A percentile compares a stretch with the other conserved stretches of the same genome.
phyloP scores from a whole-genome alignment of 257 asterid species.

The Ocimum tenuiflorum region DNA sequence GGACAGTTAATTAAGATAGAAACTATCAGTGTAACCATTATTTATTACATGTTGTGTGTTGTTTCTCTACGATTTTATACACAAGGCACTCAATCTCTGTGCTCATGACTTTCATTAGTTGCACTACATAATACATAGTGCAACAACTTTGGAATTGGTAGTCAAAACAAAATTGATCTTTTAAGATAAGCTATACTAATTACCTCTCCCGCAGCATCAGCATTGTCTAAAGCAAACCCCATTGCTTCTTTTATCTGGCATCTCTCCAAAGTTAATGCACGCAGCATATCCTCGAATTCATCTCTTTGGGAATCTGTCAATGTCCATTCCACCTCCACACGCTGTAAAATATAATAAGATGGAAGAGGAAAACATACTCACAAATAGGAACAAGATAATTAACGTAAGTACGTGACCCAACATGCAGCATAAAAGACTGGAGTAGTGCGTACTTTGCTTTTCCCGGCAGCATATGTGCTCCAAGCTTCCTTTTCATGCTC shows the following conservation, averaged over 20 bases:
- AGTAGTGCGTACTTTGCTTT: constrained; percentile 54
- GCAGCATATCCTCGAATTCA: constrained; percentile 94
- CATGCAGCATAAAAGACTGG: constrained; percentile 10
- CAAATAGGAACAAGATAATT: constrained; percentile 1
- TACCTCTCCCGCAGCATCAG: constrained; percentile 99
- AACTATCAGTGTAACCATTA: too few species aligned
- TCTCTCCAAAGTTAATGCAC: constrained; percentile 85
- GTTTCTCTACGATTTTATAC: too few species aligned
- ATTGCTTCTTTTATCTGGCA: constrained; percentile 81
- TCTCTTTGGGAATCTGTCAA: constrained; percentile 88
- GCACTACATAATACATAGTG: background rate
- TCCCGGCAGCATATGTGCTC: constrained; percentile 88
- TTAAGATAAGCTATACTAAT: background rate
- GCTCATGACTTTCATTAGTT: background rate
- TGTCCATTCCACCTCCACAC: constrained; percentile 73
- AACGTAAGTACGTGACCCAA: too few species aligned
- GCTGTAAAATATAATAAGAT: constrained; percentile 41
- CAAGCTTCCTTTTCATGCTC: constrained; percentile 80
- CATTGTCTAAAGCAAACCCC: constrained; percentile 90
- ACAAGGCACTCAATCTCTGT: background rate
- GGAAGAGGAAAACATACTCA: background rate
- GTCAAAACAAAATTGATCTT: constrained; percentile 1
- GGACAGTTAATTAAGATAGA: background rate
- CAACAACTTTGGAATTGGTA: background rate
- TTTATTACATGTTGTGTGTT: too few species aligned